phyloP scores from a whole-genome alignment of 352 stramenopile genomes.

The Phytophthora cactorum region DNA sequence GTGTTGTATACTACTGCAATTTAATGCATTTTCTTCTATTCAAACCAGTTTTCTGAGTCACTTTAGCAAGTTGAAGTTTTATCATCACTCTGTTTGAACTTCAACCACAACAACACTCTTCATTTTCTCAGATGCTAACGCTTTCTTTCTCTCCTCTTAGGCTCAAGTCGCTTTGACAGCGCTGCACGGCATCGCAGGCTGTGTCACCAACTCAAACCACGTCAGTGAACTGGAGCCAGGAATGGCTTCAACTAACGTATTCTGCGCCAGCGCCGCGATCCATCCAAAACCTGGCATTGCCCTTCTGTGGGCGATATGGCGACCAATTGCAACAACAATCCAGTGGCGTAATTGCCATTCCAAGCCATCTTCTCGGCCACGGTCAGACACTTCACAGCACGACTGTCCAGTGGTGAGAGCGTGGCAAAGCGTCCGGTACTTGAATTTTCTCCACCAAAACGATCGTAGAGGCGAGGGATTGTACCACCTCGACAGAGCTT shows the following conservation, averaged over 20 bases:
- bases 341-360: too few species aligned
- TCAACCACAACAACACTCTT: too few species aligned
- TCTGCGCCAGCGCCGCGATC: neutral
- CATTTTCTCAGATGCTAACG: too few species aligned
- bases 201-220: neutral
- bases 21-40: neutral
- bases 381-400: neutral
- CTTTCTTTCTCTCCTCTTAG: slow-evolving; percentile 2
- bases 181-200: neutral
- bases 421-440: slow-evolving; percentile 10
- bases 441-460: slow-evolving; percentile 26
- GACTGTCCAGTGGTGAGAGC: slow-evolving; percentile 10
- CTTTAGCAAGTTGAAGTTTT: too few species aligned
- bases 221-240: slow-evolving; percentile 11
- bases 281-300: neutral
- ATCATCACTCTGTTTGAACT: too few species aligned
- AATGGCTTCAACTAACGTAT: slow-evolving; percentile 11
- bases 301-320: slow-evolving; percentile 1
- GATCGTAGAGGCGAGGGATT: slow-evolving; percentile 14
- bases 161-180: neutral
- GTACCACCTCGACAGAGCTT: too few species aligned
- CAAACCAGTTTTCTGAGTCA: neutral
- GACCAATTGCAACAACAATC: slow-evolving; percentile 1
- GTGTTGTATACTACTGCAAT: neutral
- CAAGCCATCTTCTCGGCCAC: too few species aligned